These are phyloP conservation scores for Blastocystis sp. DNA, from an alignment of 352 stramenopile species.

Conservation along the genomic window DNA sequence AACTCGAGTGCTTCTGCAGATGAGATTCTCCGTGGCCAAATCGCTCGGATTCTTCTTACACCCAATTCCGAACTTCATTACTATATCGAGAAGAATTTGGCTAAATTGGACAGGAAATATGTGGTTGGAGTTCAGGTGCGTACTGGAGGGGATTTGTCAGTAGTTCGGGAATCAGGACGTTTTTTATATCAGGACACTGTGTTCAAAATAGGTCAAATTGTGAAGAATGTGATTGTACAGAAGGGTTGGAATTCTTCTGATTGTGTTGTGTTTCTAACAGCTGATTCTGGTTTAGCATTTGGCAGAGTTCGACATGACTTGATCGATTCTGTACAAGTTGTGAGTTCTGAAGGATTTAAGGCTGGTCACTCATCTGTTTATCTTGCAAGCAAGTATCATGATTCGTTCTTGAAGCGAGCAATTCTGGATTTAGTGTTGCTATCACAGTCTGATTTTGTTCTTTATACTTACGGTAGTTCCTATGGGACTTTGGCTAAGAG, in stretches of 20 bases:
- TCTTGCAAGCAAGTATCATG: neutral
- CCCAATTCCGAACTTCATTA: constrained; percentile 17
- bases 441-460: neutral
- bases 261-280: constrained; percentile 10
- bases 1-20: neutral
- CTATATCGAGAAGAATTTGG: neutral
- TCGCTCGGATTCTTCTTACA: constrained; percentile 40
- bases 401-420: neutral
- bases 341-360: neutral
- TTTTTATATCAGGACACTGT: neutral
- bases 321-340: neutral
- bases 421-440: constrained; percentile 29
- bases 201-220: neutral
- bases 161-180: neutral
- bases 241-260: neutral
- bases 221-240: neutral
- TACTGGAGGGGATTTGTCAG: neutral
- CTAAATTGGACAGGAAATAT: neutral
- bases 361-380: constrained; percentile 27
- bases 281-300: neutral
- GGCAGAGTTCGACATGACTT: neutral
- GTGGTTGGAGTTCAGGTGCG: constrained; percentile 18
- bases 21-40: neutral
- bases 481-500: constrained; percentile 16
- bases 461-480: constrained; percentile 31